phyloP scores from a whole-genome alignment of 805 yeast species.

The Cyberlindnera amylophila region DNA sequence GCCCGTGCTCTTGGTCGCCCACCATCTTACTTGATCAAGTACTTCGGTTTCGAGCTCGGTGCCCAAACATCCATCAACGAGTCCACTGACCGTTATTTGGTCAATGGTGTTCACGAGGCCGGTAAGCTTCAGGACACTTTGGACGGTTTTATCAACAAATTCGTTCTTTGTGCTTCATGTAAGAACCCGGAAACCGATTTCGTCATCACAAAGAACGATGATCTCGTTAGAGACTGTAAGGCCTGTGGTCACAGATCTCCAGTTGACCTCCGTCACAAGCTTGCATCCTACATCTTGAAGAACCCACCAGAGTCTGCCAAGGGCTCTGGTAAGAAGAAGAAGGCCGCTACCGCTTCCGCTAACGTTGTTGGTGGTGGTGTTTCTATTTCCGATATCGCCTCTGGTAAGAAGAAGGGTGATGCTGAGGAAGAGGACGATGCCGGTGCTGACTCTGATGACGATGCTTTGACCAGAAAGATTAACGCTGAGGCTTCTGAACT shows the following conservation, averaged over 20 bases:
- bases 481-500: slow-evolving; percentile 79
- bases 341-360: slow-evolving; percentile 82
- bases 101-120: slow-evolving; percentile 93
- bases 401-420: slow-evolving; percentile 35
- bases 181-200: slow-evolving; percentile 97
- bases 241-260: slow-evolving; percentile 93
- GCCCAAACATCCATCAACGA: slow-evolving; percentile 88
- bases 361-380: slow-evolving; percentile 86
- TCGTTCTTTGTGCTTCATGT: slow-evolving; percentile 91
- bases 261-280: slow-evolving; percentile 81
- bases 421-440: slow-evolving; percentile 43
- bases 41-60: slow-evolving; percentile 94
- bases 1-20: slow-evolving; percentile 95
- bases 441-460: slow-evolving; percentile 68
- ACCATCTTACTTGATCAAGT: slow-evolving; percentile 85
- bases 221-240: slow-evolving; percentile 87
- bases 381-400: slow-evolving; percentile 75
- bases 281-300: slow-evolving; percentile 82
- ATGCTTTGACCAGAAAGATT: slow-evolving; percentile 71
- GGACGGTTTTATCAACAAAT: slow-evolving; percentile 91
- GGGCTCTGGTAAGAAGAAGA: slow-evolving; percentile 47
- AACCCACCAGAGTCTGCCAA: slow-evolving; percentile 74
- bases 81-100: slow-evolving; percentile 78
- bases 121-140: slow-evolving; percentile 86
- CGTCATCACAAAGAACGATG: slow-evolving; percentile 68